Base-by-base conservation (phyloP, 2,329 filamentous ascomycete species). In the Penicillium sp. region DNA sequence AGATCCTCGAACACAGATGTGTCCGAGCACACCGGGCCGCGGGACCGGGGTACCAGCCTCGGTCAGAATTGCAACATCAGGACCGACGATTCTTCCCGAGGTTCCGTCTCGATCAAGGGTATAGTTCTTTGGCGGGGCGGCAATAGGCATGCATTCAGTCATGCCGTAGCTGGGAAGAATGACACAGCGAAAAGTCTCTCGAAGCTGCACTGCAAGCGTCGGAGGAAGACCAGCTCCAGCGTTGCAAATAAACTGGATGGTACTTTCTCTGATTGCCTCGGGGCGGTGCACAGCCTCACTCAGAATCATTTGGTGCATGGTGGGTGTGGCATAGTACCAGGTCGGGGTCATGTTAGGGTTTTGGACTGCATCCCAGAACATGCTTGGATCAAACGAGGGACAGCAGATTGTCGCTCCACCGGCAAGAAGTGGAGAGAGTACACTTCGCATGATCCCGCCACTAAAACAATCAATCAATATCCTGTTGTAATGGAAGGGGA, bases 111-210 rank as follows among this genome's bases (percentile, higher is more conserved):
- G 69, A 37, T 75, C 72, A 3, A 77, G 62, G 17, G 59, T 56
- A 48, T 77, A 77, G 44, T 69, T 53, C n/a, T 75, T 56, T 0
- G 72, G 73, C 2, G 74, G 74, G 2, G 73, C 75, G 2, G 72
- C 74, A 31, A 77, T 76, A 0, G 74, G 74, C 72, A 76, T 76
- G 47, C 74, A 77, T 59, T 77, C 74, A 1, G 74, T 78, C 74
- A 78, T 77, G 12, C 74, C 75, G 47, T 78, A 77, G 45, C 72
- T 76, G 2, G 74, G 74, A 12, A 78, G 61, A 2, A 78, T 68
- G 2, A 64, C 65, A 39, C 71, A 74, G 8, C 65, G 57, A 55
- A 77, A 78, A 0, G 67, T 72, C 39, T 73, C 66, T 11, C 66
- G 64, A 7, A 77, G 60, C 35, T 68, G 69, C 17, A 57, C 53